These are phyloP conservation scores for Vicia villosa DNA, from an alignment of 306 rosid species.

Conservation along the genomic window DNA sequence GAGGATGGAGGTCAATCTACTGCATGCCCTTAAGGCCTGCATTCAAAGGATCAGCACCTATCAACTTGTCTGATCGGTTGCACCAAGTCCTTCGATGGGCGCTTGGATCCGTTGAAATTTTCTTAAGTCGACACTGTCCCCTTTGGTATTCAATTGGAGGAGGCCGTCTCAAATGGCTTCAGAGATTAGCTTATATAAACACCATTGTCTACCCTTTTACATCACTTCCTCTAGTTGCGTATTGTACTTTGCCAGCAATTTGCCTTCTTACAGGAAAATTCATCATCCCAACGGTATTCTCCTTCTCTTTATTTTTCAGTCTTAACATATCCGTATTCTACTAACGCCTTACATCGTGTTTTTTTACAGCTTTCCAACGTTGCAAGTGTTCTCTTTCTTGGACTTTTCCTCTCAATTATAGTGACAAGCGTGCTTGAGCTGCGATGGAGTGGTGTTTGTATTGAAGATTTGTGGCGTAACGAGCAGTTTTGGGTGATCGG, in stretches of 20 bases:
- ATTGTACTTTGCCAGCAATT: conserved; percentile 87
- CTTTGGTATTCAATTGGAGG: conserved; percentile 93
- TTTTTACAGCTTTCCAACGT: conserved; percentile 79
- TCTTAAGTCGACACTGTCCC: conserved; percentile 95
- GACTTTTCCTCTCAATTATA: conserved; percentile 91
- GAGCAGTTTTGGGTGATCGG: conserved; percentile 99
- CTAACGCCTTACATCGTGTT: conserved; percentile 8
- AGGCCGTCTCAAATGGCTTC: conserved; percentile 89
- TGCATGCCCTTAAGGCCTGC: conserved; percentile 99
- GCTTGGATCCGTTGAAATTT: conserved; percentile 95
- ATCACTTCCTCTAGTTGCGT: conserved; percentile 95
- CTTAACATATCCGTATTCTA: neutral
- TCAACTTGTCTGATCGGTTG: conserved; percentile 88
- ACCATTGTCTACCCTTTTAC: conserved; percentile 97
- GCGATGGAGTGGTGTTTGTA: conserved; percentile 92
- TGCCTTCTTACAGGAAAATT: conserved; percentile 98
- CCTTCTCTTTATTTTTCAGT: conserved; percentile 13
- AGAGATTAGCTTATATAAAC: conserved; percentile 90
- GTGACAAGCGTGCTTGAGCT: conserved; percentile 82
- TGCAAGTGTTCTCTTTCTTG: conserved; percentile 90
- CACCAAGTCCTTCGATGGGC: conserved; percentile 99
- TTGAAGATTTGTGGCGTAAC: conserved; percentile 91
- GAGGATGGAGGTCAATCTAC: conserved; percentile 98
- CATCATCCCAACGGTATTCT: conserved; percentile 90
- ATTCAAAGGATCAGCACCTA: conserved; percentile 98